phyloP scores from a whole-genome alignment of 108 stramenopile species.

The Nitzschia putrida region DNA sequence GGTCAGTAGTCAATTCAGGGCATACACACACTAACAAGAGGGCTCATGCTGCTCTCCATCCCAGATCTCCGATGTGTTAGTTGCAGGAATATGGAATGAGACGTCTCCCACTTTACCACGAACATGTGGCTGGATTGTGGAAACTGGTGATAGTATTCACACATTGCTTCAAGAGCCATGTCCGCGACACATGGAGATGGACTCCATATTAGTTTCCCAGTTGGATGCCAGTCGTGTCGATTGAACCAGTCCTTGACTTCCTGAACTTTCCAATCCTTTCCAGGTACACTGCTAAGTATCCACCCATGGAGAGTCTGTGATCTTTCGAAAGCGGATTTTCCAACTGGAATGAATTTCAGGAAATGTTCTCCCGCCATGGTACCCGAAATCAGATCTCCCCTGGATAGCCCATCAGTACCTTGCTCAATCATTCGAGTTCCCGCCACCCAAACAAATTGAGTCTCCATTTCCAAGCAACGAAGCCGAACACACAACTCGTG shows the following conservation, averaged over 20 bases:
- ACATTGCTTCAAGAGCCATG: conserved; percentile 2
- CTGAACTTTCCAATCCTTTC: neutral
- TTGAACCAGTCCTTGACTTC: neutral
- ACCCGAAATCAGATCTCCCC: conserved; percentile 38
- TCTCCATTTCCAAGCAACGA: conserved; percentile 1
- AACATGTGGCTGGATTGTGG: too few species aligned
- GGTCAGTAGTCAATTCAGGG: neutral
- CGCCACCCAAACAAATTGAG: conserved; percentile 40
- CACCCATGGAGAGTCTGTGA: neutral
- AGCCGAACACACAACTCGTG: neutral
- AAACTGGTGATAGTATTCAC: too few species aligned
- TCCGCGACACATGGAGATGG: conserved; percentile 14
- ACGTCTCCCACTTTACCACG: neutral
- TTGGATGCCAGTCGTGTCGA: neutral
- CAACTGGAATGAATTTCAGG: neutral
- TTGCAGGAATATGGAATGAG: neutral
- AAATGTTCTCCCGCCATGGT: conserved; percentile 38
- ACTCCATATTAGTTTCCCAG: conserved; percentile 8
- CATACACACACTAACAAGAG: neutral
- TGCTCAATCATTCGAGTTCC: conserved; percentile 46
- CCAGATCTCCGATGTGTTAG: neutral
- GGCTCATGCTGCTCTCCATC: neutral
- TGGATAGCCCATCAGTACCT: conserved; percentile 44
- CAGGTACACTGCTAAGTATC: neutral
- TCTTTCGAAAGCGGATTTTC: neutral